phyloP scores from a whole-genome alignment of 352 stramenopile genomes.

The Phytophthora podocarpi region DNA sequence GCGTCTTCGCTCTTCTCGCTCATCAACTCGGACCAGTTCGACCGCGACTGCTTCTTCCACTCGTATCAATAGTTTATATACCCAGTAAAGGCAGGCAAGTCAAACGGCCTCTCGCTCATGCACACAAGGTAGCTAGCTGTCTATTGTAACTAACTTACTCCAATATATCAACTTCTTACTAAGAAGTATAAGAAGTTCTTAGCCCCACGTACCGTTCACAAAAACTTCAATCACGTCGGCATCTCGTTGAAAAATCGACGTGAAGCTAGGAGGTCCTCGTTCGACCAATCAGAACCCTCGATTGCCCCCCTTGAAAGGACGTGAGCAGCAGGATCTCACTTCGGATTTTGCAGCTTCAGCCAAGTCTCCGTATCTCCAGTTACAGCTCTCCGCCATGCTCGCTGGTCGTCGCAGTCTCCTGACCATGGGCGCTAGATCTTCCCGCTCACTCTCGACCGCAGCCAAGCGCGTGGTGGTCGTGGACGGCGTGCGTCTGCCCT shows the following conservation, averaged over 20 bases:
- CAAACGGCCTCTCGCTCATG: not conserved
- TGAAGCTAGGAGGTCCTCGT: not conserved
- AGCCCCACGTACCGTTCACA: not conserved
- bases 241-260: conserved; percentile 15
- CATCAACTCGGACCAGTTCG: conserved; percentile 45
- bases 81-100: not conserved
- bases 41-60: conserved; percentile 41
- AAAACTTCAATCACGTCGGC: conserved; percentile 28
- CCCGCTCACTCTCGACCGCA: conserved; percentile 41
- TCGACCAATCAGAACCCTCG: conserved; percentile 22
- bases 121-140: too few species aligned
- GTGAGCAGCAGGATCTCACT: conserved; percentile 35
- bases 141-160: too few species aligned
- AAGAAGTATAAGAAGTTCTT: too few species aligned
- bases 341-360: conserved; percentile 25
- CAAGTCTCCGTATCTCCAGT: not conserved
- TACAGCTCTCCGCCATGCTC: conserved; percentile 46
- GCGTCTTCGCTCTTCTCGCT: conserved; percentile 43
- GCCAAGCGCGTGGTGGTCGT: conserved; percentile 92
- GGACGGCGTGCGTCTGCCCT: conserved; percentile 94
- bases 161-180: too few species aligned
- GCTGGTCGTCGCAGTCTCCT: conserved; percentile 21
- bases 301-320: conserved; percentile 14
- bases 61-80: conserved; percentile 18
- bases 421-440: conserved; percentile 28